Evolutionary conservation across 2,329 filamentous ascomycete species (phyloP).

Genomic region (Berkeleyomyces basicola): DNA sequence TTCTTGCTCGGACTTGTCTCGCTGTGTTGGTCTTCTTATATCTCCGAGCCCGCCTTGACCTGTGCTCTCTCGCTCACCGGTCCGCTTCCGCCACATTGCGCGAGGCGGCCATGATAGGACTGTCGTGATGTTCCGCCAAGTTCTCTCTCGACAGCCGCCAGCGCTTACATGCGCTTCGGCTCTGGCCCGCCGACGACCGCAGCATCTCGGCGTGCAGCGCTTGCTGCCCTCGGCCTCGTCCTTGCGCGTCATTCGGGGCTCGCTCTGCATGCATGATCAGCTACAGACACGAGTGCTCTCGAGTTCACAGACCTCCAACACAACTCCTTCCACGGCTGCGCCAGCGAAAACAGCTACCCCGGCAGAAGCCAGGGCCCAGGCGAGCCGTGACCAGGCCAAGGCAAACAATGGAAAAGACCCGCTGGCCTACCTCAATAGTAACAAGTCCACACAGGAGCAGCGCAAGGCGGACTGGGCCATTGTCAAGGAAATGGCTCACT

Average conservation of each 20-base stretch:
- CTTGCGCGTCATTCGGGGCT: slow-evolving; percentile 6
- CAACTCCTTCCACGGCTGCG: background rate
- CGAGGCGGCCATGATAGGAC: background rate
- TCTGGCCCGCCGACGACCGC: slow-evolving; percentile 3
- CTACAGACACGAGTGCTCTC: slow-evolving; percentile 8
- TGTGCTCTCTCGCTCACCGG: background rate
- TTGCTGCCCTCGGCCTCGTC: slow-evolving; percentile 1
- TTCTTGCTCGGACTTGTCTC: slow-evolving; percentile 11
- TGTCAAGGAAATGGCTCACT: slow-evolving; percentile 92
- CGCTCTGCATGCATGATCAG: slow-evolving; percentile 8
- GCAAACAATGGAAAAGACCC: slow-evolving; percentile 26
- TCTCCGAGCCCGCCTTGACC: background rate
- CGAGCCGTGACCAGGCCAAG: slow-evolving; percentile 6
- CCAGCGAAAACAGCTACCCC: background rate
- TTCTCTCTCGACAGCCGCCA: slow-evolving; percentile 8
- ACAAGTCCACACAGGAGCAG: slow-evolving; percentile 65
- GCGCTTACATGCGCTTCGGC: slow-evolving; percentile 3
- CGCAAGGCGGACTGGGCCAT: slow-evolving; percentile 96
- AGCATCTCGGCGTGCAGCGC: slow-evolving; percentile 3
- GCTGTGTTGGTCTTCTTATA: slow-evolving; percentile 1
- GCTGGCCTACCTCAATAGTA: slow-evolving; percentile 41
- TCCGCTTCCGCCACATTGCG: background rate
- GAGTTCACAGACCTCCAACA: background rate
- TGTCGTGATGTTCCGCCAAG: slow-evolving; percentile 10
- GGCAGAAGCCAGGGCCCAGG: background rate